A percentile compares a stretch with the other conserved stretches of the same genome.
Conservation (phyloP, 179 eudicot species). For the Monotropa hypopitys region DNA sequence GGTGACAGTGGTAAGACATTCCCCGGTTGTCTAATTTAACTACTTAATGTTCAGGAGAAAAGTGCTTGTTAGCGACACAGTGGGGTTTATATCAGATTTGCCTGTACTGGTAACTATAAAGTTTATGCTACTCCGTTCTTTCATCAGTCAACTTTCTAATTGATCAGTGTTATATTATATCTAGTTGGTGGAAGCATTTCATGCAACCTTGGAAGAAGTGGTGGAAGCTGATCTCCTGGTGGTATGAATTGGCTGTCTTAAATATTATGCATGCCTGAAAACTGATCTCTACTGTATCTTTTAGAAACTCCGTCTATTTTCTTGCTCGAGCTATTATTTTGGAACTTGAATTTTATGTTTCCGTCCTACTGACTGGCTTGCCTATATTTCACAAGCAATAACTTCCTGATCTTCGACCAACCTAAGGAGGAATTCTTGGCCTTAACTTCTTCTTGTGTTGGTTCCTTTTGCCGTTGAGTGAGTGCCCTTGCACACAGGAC, state of each 20-base stretch:
- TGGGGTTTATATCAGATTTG: slow-evolving; percentile 93
- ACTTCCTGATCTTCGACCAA: no score
- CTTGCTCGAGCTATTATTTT: neutral
- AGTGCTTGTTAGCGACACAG: slow-evolving; percentile 84
- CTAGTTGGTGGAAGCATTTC: slow-evolving; percentile 88
- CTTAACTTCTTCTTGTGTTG: no score
- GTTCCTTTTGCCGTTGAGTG: no score
- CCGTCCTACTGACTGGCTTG: neutral
- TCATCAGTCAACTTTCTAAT: neutral
- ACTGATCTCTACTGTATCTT: neutral
- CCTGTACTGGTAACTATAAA: slow-evolving; percentile 61
- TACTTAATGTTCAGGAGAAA: slow-evolving; percentile 47
- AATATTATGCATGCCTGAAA: neutral
- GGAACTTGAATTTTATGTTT: neutral
- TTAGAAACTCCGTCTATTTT: neutral
- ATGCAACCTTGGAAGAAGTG: slow-evolving; percentile 97
- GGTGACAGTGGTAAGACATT: neutral
- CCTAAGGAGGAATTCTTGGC: no score
- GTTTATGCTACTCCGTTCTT: neutral
- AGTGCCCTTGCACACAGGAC: no score
- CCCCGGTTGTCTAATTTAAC: slow-evolving; percentile 9
- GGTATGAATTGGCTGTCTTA: slow-evolving; percentile 28
- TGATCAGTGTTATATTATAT: neutral
- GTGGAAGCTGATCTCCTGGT: slow-evolving; percentile 92
- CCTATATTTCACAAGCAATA: neutral